Base-by-base conservation (phyloP, 768 basidiomycete genomes). In the Termitomyces heimii region DNA sequence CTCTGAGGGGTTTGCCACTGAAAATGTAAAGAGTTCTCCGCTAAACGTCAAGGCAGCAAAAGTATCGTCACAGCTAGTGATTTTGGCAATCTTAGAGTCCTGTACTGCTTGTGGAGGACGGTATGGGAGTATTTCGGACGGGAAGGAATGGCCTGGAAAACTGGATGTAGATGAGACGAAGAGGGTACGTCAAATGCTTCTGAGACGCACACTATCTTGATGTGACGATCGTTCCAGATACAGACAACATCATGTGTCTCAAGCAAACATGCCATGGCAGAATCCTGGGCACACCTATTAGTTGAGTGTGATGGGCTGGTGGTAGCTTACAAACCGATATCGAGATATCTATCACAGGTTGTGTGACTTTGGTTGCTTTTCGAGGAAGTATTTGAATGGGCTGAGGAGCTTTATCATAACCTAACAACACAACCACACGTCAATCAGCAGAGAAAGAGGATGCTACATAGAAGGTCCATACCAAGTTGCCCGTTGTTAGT, bases 401-500 rank as follows among this genome's bases (percentile, higher is more conserved):
- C 55, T 88, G 89, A 1, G 86, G 75, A 16, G 73, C 70, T 66
- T 83, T 89, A 60, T 92, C 88, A 62, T 94, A 94, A 1, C 92
- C 90, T 90, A 49, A 7, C 53, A 28, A 52, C 12, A 49, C 13
- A 12, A 18, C 14, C 24, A 10, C 32, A 22, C 45, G 32, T 53
- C 34, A 14, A 16, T 50, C 32, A 61, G 31, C 8, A 43, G 18
- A 22, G 9, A 14, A 39, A 14, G 39, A 40, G 24, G 22, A 29
- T 28, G 29, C 4, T 7, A 10, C 20, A 32, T 14, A 8, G 49
- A 55, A 63, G 1, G 26, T n/a, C 65, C 78, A 53, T 59, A 85
- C 94, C 95, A 4, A 98, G 78, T 68, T 99, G 97, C 0, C 97
- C 97, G 42, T 79, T 81, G 69, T 98, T 97, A 26, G 88, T 91